These are phyloP conservation scores for Russula ochroleuca DNA, from an alignment of 768 basidiomycete species.

Conservation along the genomic window DNA sequence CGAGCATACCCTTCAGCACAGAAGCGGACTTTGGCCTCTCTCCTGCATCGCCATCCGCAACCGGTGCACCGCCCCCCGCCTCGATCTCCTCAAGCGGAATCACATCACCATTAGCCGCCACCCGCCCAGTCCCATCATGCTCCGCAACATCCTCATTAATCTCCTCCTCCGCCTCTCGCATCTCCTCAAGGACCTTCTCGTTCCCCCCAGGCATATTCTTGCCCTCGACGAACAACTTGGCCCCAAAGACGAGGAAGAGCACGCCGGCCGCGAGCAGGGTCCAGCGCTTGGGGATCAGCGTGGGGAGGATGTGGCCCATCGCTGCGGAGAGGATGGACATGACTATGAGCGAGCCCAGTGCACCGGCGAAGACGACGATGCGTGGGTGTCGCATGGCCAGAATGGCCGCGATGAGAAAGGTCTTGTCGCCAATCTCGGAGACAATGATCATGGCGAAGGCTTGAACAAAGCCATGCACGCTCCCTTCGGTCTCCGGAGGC, in stretches of 20 bases:
- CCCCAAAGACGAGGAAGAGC: constrained; percentile 88
- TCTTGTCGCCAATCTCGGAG: constrained; percentile 96
- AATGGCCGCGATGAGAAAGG: constrained; percentile 82
- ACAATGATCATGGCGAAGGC: constrained; percentile 89
- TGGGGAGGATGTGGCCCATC: constrained; percentile 87
- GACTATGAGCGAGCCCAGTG: constrained; percentile 79
- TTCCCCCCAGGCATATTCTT: constrained; percentile 70
- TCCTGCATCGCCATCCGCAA: constrained; percentile 17
- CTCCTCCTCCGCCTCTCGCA: constrained; percentile 95
- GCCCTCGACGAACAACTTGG: constrained; percentile 85
- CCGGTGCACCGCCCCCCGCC: constrained; percentile 44
- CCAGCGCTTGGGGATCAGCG: constrained; percentile 65
- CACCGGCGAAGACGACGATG: constrained; percentile 79
- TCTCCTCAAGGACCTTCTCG: constrained; percentile 87
- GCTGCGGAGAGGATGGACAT: constrained; percentile 94
- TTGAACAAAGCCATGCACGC: constrained; percentile 59
- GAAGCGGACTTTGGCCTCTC: constrained; percentile 24
- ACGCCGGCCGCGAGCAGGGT: constrained; percentile 58
- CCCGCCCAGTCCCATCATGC: constrained; percentile 41
- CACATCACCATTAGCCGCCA: constrained; percentile 35
- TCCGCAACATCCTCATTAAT: constrained; percentile 74
- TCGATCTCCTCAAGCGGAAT: constrained; percentile 77
- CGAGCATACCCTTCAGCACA: constrained; percentile 36
- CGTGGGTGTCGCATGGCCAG: constrained; percentile 92
- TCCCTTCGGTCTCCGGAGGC: constrained; percentile 29